Evolutionary conservation across 768 basidiomycete genomes (phyloP), one percentile per base, ranked within the genome.

Genomic region (Pulveroboletus sp.): DNA sequence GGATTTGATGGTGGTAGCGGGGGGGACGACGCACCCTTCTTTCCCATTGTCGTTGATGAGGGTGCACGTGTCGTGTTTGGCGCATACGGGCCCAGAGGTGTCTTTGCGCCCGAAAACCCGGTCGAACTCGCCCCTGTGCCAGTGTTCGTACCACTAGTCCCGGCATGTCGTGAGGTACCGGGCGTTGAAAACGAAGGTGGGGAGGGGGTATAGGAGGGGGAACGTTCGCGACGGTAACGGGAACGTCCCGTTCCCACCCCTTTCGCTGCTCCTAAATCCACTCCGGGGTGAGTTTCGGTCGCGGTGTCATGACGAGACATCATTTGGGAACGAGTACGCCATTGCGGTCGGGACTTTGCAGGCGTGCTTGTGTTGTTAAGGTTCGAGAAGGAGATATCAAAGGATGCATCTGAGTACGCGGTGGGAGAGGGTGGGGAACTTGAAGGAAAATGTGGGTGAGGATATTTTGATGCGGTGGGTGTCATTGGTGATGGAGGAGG

Each of bases 341-440:
- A 42, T 32, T n/a, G 36, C 5, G 39, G 40, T 5, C 51, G 62
- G 8, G 55, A 51, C 40, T 67, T 66, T 5, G 61, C 63, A 26
- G 64, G 64, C 14, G 64, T 66, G 17, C 64, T 66, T 0, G 64
- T 58, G 6, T 66, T 66, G n/a, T 57, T 54, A 35, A 48, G 33
- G 11, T 51, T 50, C 8, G 63, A 62, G 35, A 64, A 64, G 0
- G 63, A 64, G 15, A 65, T 44, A 30, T 64, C 62, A 21, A 64
- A 62, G 2, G 47, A 51, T 6, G 55, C 27, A 10, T 64, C 60
- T 1, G 57, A 47, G 14, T 51, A 26, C 3, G 51, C 6, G 5
- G 31, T 17, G 54, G 59, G 51, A 1, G 54, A 43, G 0, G 53
- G 59, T 9, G 50, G 39, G 6, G 35, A 42, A 17, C 47, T 52